Evolutionary conservation across 306 rosid species (phyloP).

Genomic region (Argentina anserina): DNA sequence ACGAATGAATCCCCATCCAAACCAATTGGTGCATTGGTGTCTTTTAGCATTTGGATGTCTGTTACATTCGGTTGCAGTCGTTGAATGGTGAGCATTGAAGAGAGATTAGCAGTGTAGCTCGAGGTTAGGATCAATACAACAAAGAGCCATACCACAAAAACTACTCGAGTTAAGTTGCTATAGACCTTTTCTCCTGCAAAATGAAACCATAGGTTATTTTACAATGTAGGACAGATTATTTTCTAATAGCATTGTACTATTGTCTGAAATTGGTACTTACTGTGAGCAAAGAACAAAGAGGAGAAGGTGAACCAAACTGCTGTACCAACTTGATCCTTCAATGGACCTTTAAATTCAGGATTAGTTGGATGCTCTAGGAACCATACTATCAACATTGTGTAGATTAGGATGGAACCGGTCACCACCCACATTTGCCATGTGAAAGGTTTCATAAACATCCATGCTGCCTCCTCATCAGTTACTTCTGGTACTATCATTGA

Average conservation of each 20-base stretch:
- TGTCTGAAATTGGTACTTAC: slow-evolving; percentile 36
- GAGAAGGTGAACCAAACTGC: slow-evolving; percentile 64
- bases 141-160: slow-evolving; percentile 43
- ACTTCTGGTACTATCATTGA: slow-evolving; percentile 51
- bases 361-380: slow-evolving; percentile 49
- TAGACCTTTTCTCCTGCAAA: slow-evolving; percentile 40
- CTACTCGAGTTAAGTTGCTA: slow-evolving; percentile 44
- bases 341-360: slow-evolving; percentile 45
- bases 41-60: slow-evolving; percentile 43
- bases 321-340: slow-evolving; percentile 49
- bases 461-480: slow-evolving; percentile 34
- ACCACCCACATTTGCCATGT: slow-evolving; percentile 59
- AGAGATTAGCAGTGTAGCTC: slow-evolving; percentile 65
- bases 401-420: slow-evolving; percentile 32
- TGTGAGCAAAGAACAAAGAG: slow-evolving; percentile 69
- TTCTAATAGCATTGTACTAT: not conserved
- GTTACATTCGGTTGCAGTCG: slow-evolving; percentile 24
- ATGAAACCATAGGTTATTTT: not conserved
- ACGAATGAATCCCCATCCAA: slow-evolving; percentile 55
- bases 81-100: slow-evolving; percentile 50
- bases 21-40: slow-evolving; percentile 38
- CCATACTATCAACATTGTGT: slow-evolving; percentile 58
- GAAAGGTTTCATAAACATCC: slow-evolving; percentile 69
- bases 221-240: not conserved
- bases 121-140: slow-evolving; percentile 50